Evolutionary conservation across 176 grass and related monocot genomes (phyloP).

Genomic region (Themeda triandra): DNA sequence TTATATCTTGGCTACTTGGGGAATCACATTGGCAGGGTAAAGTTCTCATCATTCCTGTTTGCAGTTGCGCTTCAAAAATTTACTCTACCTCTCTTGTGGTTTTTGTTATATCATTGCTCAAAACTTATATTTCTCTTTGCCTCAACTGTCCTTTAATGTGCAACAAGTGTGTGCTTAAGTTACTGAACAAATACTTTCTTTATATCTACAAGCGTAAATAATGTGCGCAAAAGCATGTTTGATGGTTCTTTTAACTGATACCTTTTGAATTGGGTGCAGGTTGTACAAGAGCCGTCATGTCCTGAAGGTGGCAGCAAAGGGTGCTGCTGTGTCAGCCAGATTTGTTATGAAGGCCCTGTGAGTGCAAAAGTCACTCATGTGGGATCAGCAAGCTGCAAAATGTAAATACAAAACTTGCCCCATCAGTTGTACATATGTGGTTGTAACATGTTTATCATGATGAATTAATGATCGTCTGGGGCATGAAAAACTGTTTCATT

Average conservation of each 20-base stretch:
- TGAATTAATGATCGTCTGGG: not conserved
- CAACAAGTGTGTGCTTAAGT: not conserved
- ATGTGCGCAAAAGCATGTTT: not conserved
- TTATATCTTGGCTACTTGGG: conserved; percentile 83
- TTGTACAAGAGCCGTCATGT: conserved; percentile 58
- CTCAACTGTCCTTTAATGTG: not conserved
- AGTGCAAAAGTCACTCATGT: not conserved
- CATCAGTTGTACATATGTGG: conserved; percentile 33
- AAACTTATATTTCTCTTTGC: not conserved
- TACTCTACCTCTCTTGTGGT: not conserved
- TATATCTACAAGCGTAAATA: not conserved
- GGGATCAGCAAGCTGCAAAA: conserved; percentile 16
- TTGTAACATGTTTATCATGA: not conserved
- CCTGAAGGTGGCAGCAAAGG: conserved; percentile 63
- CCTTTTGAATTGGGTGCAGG: conserved; percentile 27
- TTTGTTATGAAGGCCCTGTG: conserved; percentile 66
- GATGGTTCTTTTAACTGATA: not conserved
- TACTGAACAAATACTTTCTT: not conserved
- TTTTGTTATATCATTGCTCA: not conserved
- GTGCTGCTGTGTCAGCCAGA: conserved; percentile 44
- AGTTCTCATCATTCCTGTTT: not conserved
- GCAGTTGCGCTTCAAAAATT: not conserved
- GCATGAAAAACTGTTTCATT: not conserved
- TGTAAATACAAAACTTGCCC: conserved; percentile 46
- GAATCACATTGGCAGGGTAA: conserved; percentile 85